phyloP scores from a whole-genome alignment of 2,329 filamentous ascomycete genomes.

The Cryphonectria carpinicola region DNA sequence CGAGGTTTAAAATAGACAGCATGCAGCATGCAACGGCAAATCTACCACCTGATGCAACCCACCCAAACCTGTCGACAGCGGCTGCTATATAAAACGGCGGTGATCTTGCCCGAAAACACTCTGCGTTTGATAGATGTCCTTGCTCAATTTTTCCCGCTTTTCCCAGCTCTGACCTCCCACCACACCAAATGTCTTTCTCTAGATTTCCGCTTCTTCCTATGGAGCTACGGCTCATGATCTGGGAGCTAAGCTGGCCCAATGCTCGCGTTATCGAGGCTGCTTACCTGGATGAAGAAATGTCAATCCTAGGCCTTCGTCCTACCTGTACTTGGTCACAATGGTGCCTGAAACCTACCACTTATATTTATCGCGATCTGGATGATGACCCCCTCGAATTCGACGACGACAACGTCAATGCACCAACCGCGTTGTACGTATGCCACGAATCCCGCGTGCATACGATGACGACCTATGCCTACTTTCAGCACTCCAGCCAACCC shows the following conservation, averaged over 20 bases:
- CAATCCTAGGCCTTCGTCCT: background rate
- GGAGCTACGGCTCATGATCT: background rate
- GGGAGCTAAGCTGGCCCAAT: background rate
- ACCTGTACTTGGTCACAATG: background rate
- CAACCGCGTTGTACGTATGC: background rate
- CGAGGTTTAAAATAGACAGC: too few species aligned
- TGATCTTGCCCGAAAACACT: too few species aligned
- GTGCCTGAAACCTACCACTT: background rate
- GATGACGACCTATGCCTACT: background rate
- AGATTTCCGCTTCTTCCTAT: background rate
- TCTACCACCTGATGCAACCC: too few species aligned
- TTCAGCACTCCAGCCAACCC: background rate
- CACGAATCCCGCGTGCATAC: background rate
- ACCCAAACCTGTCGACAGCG: too few species aligned
- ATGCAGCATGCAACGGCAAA: too few species aligned
- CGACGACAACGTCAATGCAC: background rate
- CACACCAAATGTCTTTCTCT: too few species aligned
- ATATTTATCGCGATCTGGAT: background rate
- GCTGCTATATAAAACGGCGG: too few species aligned
- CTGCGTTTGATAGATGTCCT: too few species aligned
- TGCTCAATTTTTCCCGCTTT: too few species aligned
- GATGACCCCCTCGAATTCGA: background rate
- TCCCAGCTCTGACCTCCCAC: too few species aligned
- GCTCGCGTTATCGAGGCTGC: background rate
- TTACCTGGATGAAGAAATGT: background rate